These are phyloP conservation scores for Rosa chinensis DNA, from an alignment of 306 rosid species.

Conservation along the genomic window DNA sequence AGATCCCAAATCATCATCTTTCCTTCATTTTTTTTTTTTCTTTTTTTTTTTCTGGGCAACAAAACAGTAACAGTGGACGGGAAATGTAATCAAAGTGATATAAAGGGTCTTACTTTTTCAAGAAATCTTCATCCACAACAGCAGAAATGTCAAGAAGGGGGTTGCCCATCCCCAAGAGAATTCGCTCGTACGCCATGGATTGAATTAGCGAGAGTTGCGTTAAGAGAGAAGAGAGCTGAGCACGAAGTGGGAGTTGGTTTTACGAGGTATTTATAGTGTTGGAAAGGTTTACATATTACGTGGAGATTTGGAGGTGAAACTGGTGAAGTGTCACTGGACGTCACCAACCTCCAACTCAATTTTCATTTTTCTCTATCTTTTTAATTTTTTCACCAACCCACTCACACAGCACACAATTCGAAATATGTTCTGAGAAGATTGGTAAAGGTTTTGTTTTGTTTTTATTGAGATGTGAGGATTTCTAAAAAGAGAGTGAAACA, in stretches of 20 bases:
- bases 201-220: neutral
- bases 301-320: constrained; percentile 1
- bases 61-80: neutral
- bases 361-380: neutral
- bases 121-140: constrained; percentile 62
- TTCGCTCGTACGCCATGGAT: constrained; percentile 63
- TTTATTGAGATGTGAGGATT: too few relatives aligned
- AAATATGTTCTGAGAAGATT: too few relatives aligned
- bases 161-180: constrained; percentile 89
- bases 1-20: constrained; percentile 4
- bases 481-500: too few relatives aligned
- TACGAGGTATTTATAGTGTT: neutral
- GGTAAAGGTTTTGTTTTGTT: too few relatives aligned
- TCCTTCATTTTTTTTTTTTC: neutral
- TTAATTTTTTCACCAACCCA: neutral
- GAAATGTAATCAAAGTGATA: neutral
- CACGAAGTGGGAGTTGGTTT: neutral
- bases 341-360: neutral
- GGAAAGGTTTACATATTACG: neutral
- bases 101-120: constrained; percentile 47
- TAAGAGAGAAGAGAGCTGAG: neutral
- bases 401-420: neutral
- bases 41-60: neutral
- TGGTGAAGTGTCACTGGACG: neutral
- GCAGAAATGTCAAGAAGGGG: constrained; percentile 91